Evolutionary conservation across 352 stramenopile species (phyloP).

Genomic region (Saprolegnia parasitica): DNA sequence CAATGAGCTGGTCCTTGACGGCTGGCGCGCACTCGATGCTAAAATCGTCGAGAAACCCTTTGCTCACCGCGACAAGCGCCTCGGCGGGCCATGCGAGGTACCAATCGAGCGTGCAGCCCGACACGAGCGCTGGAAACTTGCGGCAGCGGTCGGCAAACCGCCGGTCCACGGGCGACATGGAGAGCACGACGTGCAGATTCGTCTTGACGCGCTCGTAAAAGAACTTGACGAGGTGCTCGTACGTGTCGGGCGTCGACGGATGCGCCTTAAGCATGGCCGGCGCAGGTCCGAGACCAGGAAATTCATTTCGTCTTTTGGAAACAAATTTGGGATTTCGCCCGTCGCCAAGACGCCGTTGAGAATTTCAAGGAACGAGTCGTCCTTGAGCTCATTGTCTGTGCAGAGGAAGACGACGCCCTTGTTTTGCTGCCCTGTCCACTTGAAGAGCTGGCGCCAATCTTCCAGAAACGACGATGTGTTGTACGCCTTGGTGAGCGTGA

Average conservation of each 20-base stretch:
- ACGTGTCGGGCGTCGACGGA: conserved; percentile 61
- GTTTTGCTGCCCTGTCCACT: conserved; percentile 69
- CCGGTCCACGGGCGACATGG: conserved; percentile 79
- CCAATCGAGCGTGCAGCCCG: conserved; percentile 86
- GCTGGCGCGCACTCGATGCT: conserved; percentile 49
- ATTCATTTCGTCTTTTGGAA: conserved; percentile 83
- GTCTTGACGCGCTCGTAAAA: conserved; percentile 81
- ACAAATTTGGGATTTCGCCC: conserved; percentile 81
- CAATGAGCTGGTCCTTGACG: conserved; percentile 59
- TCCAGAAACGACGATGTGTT: conserved; percentile 81
- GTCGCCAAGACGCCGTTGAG: conserved; percentile 85
- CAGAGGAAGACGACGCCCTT: conserved; percentile 82
- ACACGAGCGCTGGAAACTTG: conserved; percentile 86
- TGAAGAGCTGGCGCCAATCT: conserved; percentile 79
- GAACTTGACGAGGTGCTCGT: conserved; percentile 77
- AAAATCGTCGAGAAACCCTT: conserved; percentile 71
- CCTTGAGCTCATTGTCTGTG: conserved; percentile 87
- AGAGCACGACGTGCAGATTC: conserved; percentile 85
- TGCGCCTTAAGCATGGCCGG: conserved; percentile 59
- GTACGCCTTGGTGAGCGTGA: conserved; percentile 86
- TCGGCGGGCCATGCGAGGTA: conserved; percentile 87
- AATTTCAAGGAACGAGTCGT: conserved; percentile 85
- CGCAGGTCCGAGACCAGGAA: conserved; percentile 82
- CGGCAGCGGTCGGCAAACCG: conserved; percentile 74
- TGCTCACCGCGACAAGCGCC: conserved; percentile 74